Conservation (phyloP, 306 rosid genomes). For the Pyrus pyrifolia region DNA sequence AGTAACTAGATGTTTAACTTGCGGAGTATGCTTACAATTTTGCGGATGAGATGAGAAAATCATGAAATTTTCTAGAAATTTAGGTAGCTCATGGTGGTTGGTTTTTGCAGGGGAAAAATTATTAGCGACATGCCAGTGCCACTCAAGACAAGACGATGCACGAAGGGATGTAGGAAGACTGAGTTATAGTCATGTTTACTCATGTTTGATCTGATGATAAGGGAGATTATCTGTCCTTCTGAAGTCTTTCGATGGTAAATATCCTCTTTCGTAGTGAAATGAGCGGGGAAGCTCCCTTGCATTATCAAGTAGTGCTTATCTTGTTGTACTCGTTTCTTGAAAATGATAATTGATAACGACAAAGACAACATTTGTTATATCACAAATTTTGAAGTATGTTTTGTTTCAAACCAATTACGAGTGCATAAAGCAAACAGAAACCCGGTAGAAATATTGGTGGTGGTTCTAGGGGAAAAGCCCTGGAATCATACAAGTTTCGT, state of each 20-base stretch:
- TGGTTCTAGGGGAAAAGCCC: no score
- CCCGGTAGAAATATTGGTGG: no score
- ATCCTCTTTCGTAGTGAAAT: background rate
- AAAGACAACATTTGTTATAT: no score
- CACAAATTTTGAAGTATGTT: no score
- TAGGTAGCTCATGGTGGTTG: background rate
- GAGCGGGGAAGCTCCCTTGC: background rate
- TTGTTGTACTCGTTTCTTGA: background rate
- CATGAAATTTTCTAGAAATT: background rate
- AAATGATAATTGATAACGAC: background rate
- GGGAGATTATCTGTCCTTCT: background rate
- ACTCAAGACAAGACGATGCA: background rate
- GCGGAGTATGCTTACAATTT: background rate
- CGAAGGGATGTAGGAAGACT: background rate
- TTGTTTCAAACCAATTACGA: no score
- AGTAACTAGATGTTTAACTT: background rate
- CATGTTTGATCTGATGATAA: background rate
- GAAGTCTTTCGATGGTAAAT: background rate
- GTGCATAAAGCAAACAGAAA: no score
- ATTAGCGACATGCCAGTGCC: slow-evolving; percentile 11
- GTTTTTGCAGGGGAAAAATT: slow-evolving; percentile 51
- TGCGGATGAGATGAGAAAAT: background rate
- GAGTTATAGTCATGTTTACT: background rate
- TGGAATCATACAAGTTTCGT: no score
- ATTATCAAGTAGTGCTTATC: background rate